A percentile compares a stretch with the other conserved stretches of the same genome.
phyloP scores from a whole-genome alignment of 371 early-diverging fungal species.

The Lichtheimia hyalospora region DNA sequence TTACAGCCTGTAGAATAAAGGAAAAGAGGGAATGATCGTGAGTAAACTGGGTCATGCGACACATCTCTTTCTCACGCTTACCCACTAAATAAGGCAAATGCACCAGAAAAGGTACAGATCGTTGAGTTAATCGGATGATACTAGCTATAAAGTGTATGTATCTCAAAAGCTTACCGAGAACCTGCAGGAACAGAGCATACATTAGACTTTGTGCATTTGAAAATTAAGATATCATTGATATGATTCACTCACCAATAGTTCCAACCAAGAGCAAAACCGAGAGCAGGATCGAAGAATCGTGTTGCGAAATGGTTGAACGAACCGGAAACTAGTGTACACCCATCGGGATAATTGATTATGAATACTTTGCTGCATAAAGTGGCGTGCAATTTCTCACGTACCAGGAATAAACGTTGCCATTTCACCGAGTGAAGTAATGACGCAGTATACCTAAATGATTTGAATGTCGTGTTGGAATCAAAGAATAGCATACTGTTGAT shows the following conservation, averaged over 20 bases:
- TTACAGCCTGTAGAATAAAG: slow-evolving; percentile 22
- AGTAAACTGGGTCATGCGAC: no score
- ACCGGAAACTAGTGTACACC: slow-evolving; percentile 55
- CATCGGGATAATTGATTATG: neutral
- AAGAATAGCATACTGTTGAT: no score
- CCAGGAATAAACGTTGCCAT: slow-evolving; percentile 74
- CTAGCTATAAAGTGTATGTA: no score
- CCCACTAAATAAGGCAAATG: slow-evolving; percentile 24
- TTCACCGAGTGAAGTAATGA: slow-evolving; percentile 82
- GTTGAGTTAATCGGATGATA: no score
- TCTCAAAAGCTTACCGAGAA: slow-evolving; percentile 30
- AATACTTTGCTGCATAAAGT: neutral
- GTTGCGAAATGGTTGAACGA: slow-evolving; percentile 82
- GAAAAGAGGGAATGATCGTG: neutral
- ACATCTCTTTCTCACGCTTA: slow-evolving; percentile 14
- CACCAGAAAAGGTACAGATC: no score
- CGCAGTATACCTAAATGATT: slow-evolving; percentile 65
- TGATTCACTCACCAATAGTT: slow-evolving; percentile 40
- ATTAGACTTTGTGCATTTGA: no score
- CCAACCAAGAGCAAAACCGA: slow-evolving; percentile 76
- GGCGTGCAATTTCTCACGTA: slow-evolving; percentile 7
- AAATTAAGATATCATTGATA: slow-evolving; percentile 4
- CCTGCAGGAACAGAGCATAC: slow-evolving; percentile 15
- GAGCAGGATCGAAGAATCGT: slow-evolving; percentile 80
- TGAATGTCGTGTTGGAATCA: no score